Base-by-base conservation (phyloP, 2,329 filamentous ascomycete genomes). In the Xylariaceae sp. region DNA sequence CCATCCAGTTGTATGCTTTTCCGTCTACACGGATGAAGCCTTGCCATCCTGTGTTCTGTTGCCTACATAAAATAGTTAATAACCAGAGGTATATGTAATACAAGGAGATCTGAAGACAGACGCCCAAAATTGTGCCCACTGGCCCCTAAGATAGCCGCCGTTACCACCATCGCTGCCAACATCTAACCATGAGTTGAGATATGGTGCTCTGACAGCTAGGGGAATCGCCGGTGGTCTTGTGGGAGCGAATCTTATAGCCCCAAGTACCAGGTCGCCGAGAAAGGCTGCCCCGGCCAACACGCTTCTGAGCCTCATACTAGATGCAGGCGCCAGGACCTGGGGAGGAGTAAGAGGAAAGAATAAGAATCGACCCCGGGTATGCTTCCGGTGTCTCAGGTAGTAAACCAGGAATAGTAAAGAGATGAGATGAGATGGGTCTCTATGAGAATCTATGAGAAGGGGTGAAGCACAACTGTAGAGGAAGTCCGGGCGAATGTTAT, bases 171-270 rank as follows among this genome's bases (percentile, higher is more conserved):
- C 79, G 23, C 76, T 82, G 1, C 86, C 86, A 9, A 81, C 85
- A 54, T 82, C 74, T 42, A 88, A 77, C 87, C 88, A 91, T 14
- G 85, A 83, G 68, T 84, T 91, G 16, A 93, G 73, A 64, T 93
- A 93, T 0, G 90, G 90, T 9, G 86, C 88, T 59, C 84, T 86
- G 44, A 93, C 89, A 43, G 89, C 89, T 32, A 93, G 73, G 12
- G 90, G 89, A 23, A 89, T 78, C 1, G 88, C 81, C 16, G 88
- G 88, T 42, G 88, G 87, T 6, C 86, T 79, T 37, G 83, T 81
- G 32, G 88, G 88, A 37, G 74, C 78, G 67, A 89, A 90, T 1
- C 78, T 83, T 9, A 86, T 88, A 44, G 70, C 65, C 44, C 67
- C 68, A 20, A 66, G 60, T 29, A 62, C 66, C 50, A 70, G 46